phyloP scores from a whole-genome alignment of 78 protist species.

The Bigelowiella natans region DNA sequence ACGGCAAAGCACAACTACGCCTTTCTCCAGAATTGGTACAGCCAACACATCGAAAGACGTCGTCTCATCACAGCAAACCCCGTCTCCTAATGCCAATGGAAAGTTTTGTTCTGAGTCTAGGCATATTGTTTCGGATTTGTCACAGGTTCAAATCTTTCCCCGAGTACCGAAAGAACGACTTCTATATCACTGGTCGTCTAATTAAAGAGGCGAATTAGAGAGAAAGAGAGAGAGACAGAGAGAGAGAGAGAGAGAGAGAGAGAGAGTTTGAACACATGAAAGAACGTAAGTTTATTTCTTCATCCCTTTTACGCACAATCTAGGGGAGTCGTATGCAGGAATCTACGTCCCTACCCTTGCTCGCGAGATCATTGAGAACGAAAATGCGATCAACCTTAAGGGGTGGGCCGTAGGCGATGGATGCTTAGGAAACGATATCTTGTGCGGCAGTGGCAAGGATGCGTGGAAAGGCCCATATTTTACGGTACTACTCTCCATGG shows the following conservation, averaged over 20 bases:
- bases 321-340: slow-evolving; percentile 48
- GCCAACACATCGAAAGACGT: too few species aligned
- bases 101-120: too few species aligned
- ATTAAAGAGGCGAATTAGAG: too few species aligned
- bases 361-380: background rate
- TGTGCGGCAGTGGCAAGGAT: background rate
- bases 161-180: background rate
- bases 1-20: background rate
- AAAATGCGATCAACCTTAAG: background rate
- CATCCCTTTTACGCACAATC: background rate
- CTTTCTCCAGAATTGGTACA: background rate
- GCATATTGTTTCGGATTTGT: too few species aligned
- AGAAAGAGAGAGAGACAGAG: too few species aligned
- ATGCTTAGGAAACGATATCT: background rate
- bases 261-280: too few species aligned
- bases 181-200: slow-evolving; percentile 16
- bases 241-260: too few species aligned
- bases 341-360: slow-evolving; percentile 35
- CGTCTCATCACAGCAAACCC: too few species aligned
- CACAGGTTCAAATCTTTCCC: slow-evolving; percentile 2
- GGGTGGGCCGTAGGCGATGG: slow-evolving; percentile 30
- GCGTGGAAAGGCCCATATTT: background rate
- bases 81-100: too few species aligned
- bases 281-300: background rate
- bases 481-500: background rate